These are phyloP conservation scores for Volvox reticuliferus DNA, from an alignment of 139 green algal genomes.

Conservation along the genomic window DNA sequence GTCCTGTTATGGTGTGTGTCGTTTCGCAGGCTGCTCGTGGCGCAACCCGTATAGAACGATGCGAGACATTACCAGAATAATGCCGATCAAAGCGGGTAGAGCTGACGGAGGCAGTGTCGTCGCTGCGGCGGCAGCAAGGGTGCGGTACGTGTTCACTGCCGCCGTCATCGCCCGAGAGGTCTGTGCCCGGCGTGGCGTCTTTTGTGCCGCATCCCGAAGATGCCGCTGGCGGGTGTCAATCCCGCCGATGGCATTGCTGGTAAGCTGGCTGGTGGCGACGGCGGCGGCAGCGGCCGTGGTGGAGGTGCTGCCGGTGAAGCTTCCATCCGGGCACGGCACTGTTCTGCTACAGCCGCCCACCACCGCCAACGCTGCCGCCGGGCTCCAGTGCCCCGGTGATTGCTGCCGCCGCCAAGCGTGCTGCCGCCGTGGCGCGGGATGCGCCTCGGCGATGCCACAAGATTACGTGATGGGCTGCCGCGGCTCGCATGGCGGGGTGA, in stretches of 20 bases:
- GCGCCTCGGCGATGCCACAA: neutral
- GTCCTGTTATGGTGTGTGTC: too few species aligned
- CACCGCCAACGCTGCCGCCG: conserved; percentile 42
- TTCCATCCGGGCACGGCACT: conserved; percentile 25
- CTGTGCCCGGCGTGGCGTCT: conserved; percentile 9
- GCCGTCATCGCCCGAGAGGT: conserved; percentile 32
- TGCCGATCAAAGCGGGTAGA: neutral
- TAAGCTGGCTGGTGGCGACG: neutral
- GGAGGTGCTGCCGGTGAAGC: neutral
- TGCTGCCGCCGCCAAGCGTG: conserved; percentile 39
- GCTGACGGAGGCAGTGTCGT: neutral
- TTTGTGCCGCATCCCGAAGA: conserved; percentile 1
- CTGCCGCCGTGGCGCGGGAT: neutral
- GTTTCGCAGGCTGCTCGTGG: neutral
- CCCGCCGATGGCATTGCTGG: neutral
- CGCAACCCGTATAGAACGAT: neutral
- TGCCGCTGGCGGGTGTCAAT: neutral
- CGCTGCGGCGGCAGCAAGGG: conserved; percentile 24
- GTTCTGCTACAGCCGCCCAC: conserved; percentile 43
- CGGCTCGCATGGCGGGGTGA: conserved; percentile 25
- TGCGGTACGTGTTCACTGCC: conserved; percentile 8
- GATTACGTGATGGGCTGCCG: conserved; percentile 28
- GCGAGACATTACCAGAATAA: neutral
- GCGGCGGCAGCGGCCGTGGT: conserved; percentile 7
- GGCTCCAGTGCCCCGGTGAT: conserved; percentile 14